Conservation (phyloP, 78 protist genomes). For the Dictyostelium discoideum region DNA sequence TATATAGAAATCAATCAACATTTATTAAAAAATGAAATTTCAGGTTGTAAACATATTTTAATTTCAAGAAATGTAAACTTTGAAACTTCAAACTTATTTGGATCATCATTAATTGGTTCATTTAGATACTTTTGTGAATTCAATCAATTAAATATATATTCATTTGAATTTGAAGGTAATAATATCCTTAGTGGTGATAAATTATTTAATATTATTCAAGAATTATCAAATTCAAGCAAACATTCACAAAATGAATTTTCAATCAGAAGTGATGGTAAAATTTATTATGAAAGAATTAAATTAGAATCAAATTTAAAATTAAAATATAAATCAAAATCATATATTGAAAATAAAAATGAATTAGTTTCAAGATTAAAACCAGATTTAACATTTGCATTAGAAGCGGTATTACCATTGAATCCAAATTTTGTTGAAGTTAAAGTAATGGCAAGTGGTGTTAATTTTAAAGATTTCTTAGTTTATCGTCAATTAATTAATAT, state of each 20-base stretch:
- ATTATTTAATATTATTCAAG: background rate
- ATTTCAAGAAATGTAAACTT: background rate
- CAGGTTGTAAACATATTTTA: conserved; percentile 1
- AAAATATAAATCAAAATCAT: conserved; percentile 12
- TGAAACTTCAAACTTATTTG: background rate
- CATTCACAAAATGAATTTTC: background rate
- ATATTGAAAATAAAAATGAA: background rate
- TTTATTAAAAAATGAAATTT: conserved; percentile 1
- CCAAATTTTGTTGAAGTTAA: conserved; percentile 20
- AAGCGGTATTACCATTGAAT: background rate
- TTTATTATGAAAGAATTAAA: conserved; percentile 1
- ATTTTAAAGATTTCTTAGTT: conserved; percentile 43
- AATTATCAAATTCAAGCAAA: background rate
- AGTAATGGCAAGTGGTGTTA: conserved; percentile 47
- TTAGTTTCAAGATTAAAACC: background rate
- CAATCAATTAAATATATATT: background rate
- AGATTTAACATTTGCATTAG: background rate
- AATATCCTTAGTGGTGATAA: background rate
- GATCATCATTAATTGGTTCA: background rate
- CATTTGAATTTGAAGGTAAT: background rate
- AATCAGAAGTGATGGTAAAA: background rate
- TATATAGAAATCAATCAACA: conserved; percentile 28
- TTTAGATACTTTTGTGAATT: conserved; percentile 16
- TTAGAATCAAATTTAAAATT: background rate
- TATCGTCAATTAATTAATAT: background rate